These are phyloP conservation scores for Sordaria brevicollis DNA, from an alignment of 495 filamentous ascomycete genomes.

Conservation along the genomic window DNA sequence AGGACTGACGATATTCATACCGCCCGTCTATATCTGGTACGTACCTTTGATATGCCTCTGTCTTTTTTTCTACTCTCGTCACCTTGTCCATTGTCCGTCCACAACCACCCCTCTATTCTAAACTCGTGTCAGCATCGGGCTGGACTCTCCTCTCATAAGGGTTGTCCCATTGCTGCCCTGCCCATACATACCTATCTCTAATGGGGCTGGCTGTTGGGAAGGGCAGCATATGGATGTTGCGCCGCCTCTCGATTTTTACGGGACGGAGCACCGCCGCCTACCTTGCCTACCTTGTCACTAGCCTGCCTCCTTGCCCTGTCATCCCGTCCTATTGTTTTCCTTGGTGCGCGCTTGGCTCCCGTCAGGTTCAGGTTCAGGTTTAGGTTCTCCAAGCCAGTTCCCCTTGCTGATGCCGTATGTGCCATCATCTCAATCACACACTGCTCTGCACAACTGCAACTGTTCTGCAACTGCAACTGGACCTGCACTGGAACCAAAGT, in stretches of 20 bases:
- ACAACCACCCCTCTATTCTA: background rate
- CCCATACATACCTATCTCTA: background rate
- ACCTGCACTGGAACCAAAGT: background rate
- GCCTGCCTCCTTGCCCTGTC: background rate
- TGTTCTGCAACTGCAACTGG: background rate
- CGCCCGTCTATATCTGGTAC: background rate
- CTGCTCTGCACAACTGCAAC: background rate
- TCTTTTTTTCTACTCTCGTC: background rate
- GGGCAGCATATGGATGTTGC: conserved; percentile 3
- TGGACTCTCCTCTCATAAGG: background rate
- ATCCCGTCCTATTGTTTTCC: conserved; percentile 14
- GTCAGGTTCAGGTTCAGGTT: background rate
- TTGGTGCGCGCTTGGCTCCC: conserved; percentile 5
- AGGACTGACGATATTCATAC: background rate
- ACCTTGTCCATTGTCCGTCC: background rate
- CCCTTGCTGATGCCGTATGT: conserved; percentile 12
- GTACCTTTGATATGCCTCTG: background rate
- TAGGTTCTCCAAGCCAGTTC: no score
- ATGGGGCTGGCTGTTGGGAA: no score
- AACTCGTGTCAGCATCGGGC: background rate
- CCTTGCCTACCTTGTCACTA: background rate
- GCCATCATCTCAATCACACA: conserved; percentile 10
- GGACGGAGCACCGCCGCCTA: conserved; percentile 4
- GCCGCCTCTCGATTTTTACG: conserved; percentile 21
- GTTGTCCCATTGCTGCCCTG: background rate